Evolutionary conservation across 441 rosid genomes (phyloP), one percentile per base, ranked within the genome.

Genomic region (Iberis amara): DNA sequence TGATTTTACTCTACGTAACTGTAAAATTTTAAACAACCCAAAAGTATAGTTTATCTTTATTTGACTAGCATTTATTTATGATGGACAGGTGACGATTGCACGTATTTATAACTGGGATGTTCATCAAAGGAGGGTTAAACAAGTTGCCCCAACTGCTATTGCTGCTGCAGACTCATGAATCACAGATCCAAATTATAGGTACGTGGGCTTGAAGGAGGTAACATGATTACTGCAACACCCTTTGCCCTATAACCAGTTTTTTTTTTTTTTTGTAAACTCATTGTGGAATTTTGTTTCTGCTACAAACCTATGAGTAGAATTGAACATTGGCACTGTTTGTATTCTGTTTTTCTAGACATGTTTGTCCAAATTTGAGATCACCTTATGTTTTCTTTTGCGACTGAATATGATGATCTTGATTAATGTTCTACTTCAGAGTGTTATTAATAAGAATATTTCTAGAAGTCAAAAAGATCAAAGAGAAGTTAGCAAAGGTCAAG

Each of bases 71-170:
- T 7, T 36, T 27, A 33, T 12, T 40, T 10, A 31, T 51, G 13
- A 47, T 61, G 55, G 26, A 14, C 78, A 87, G 96, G 95, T 87
- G 12, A 83, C 90, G 0, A 70, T 83, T 26, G 89, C 94, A 7
- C 86, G 89, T 27, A 74, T 89, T 45, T 80, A 89, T 69, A 84
- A 86, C 66, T 89, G 87, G 82, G 96, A 85, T 64, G 89, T 90
- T 66, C 92, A 81, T 64, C 96, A 85, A 62, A 79, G 86, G 51
- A 79, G 88, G 62, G 67, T 73, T 58, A 75, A 74, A 56, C 84
- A 81, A 68, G 74, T 74, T 61, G 44, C 72, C 6, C 68, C 73
- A 41, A 62, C 73, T n/a, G 68, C 76, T 21, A 61, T 71, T 24
- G 62, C 77, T 35, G 57, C 67, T 51, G 52, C 62, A 47, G 89